Evolutionary conservation across 345 rosid genomes (phyloP).

Genomic region (Dipteronia sinensis): DNA sequence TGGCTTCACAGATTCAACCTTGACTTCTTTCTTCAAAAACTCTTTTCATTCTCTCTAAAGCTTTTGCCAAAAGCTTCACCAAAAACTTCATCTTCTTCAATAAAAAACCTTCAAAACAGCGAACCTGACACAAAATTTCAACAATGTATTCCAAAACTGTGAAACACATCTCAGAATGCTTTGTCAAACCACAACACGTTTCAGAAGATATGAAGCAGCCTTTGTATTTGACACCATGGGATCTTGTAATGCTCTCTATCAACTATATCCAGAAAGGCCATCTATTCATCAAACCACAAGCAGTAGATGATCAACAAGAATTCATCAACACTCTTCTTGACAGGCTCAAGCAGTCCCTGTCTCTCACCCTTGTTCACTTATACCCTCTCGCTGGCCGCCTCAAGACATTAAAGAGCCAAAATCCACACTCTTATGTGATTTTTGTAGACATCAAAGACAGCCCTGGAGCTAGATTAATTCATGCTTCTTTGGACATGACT

Average conservation of each 20-base stretch:
- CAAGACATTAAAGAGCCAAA: conserved; percentile 23
- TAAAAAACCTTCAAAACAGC: too few relatives aligned
- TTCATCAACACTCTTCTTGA: conserved; percentile 38
- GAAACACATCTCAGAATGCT: conserved; percentile 46
- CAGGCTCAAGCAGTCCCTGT: conserved; percentile 51
- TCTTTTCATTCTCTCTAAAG: too few relatives aligned
- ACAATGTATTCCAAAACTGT: conserved; percentile 24
- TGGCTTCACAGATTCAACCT: too few relatives aligned
- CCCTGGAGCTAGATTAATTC: conserved; percentile 51
- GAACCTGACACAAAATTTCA: too few relatives aligned
- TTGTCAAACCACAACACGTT: conserved; percentile 42
- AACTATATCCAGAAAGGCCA: conserved; percentile 68
- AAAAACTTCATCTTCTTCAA: too few relatives aligned
- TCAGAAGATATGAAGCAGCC: conserved; percentile 47
- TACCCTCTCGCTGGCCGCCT: conserved; percentile 82
- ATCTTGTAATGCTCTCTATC: conserved; percentile 57
- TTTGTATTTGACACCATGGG: conserved; percentile 59
- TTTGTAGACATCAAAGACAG: conserved; percentile 56
- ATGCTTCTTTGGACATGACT: conserved; percentile 44
- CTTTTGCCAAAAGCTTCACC: too few relatives aligned
- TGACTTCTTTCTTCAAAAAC: too few relatives aligned
- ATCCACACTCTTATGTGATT: conserved; percentile 45
- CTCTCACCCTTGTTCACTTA: conserved; percentile 63
- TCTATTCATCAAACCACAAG: conserved; percentile 53
- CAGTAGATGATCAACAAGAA: conserved; percentile 9